These are phyloP conservation scores for Thuja plicata DNA, from an alignment of 83 land plant genomes.

Conservation along the genomic window DNA sequence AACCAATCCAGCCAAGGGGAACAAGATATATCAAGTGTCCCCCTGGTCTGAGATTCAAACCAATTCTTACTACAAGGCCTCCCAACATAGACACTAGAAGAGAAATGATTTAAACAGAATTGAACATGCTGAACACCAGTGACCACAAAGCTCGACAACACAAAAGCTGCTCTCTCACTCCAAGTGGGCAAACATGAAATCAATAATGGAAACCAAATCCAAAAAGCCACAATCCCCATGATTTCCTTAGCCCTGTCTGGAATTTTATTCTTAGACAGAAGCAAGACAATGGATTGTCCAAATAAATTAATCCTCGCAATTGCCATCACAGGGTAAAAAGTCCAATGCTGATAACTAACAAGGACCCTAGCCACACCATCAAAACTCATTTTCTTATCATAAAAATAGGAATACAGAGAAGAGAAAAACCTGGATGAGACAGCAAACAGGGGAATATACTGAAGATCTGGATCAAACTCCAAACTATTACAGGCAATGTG, in stretches of 20 bases:
- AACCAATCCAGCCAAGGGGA: constrained; percentile 92
- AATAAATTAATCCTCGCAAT: constrained; percentile 77
- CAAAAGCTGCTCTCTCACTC: constrained; percentile 62
- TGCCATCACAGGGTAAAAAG: constrained; percentile 86
- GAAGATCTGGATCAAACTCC: constrained; percentile 85
- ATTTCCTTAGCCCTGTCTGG: constrained; percentile 61
- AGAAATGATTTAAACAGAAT: constrained; percentile 85
- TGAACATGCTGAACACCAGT: constrained; percentile 86
- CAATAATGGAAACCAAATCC: constrained; percentile 72
- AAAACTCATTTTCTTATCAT: constrained; percentile 65
- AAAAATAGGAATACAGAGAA: constrained; percentile 62
- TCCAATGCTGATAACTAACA: constrained; percentile 87
- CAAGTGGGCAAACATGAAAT: constrained; percentile 61
- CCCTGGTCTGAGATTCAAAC: constrained; percentile 66
- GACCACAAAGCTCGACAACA: constrained; percentile 59
- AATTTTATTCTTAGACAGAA: constrained; percentile 48
- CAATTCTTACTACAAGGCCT: constrained; percentile 61
- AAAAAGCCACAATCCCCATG: constrained; percentile 54
- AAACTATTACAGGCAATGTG: constrained; percentile 81
- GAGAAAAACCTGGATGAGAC: constrained; percentile 60
- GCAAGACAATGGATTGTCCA: constrained; percentile 56
- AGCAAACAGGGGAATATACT: constrained; percentile 80
- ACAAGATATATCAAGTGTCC: constrained; percentile 70
- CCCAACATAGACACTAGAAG: constrained; percentile 71
- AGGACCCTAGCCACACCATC: constrained; percentile 57